These are phyloP conservation scores for Xerocomus spinulosus DNA, from an alignment of 768 basidiomycete genomes.

Conservation along the genomic window DNA sequence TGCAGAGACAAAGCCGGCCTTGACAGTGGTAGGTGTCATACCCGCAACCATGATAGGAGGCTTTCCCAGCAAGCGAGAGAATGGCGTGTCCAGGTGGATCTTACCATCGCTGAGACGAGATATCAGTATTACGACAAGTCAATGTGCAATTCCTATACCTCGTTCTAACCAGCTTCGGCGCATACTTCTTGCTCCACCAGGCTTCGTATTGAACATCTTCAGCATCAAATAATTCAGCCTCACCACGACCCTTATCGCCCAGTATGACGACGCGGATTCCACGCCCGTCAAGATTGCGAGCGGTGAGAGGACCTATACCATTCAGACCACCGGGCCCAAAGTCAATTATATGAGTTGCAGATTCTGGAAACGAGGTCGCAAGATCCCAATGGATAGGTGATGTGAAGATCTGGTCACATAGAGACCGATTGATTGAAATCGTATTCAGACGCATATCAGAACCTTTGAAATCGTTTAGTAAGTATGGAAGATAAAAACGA, in stretches of 20 bases:
- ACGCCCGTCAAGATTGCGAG: constrained; percentile 87
- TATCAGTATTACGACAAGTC: not conserved
- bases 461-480: constrained; percentile 43
- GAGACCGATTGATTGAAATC: constrained; percentile 77
- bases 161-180: constrained; percentile 82
- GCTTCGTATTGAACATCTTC: constrained; percentile 67
- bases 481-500: constrained; percentile 16
- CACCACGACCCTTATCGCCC: constrained; percentile 87
- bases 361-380: constrained; percentile 84
- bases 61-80: constrained; percentile 94
- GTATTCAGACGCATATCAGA: constrained; percentile 69
- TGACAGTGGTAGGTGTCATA: constrained; percentile 97
- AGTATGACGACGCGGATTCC: constrained; percentile 87
- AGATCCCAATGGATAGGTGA: constrained; percentile 89
- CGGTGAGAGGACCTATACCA: constrained; percentile 89
- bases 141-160: constrained; percentile 43
- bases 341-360: constrained; percentile 92
- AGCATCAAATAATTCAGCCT: constrained; percentile 77
- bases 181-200: constrained; percentile 90
- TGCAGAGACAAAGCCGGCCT: constrained; percentile 91
- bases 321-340: constrained; percentile 94
- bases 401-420: constrained; percentile 93
- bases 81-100: constrained; percentile 90
- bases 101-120: constrained; percentile 67
- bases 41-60: constrained; percentile 99